Evolutionary conservation across 768 basidiomycete species (phyloP).

Genomic region (Dentipellis fragilis): DNA sequence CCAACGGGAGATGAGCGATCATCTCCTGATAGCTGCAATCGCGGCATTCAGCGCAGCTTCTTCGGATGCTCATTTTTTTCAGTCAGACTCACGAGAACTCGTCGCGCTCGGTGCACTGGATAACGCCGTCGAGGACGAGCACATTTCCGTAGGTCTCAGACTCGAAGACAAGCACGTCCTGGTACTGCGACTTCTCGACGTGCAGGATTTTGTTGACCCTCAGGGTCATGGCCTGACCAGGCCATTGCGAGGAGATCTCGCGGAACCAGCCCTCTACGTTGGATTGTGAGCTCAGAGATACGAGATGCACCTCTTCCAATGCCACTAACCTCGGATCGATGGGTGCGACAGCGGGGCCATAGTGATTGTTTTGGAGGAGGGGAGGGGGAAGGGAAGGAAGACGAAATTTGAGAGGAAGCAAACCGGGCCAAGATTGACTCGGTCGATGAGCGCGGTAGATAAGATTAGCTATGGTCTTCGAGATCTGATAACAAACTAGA

Average conservation of each 20-base stretch:
- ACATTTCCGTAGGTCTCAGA: slow-evolving; percentile 97
- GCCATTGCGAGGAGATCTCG: slow-evolving; percentile 93
- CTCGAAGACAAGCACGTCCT: slow-evolving; percentile 96
- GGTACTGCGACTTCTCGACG: slow-evolving; percentile 85
- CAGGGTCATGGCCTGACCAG: slow-evolving; percentile 94
- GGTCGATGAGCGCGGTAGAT: too few relatives aligned
- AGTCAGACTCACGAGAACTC: slow-evolving; percentile 83
- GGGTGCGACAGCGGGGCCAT: slow-evolving; percentile 31
- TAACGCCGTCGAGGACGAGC: slow-evolving; percentile 86
- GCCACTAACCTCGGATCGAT: slow-evolving; percentile 23
- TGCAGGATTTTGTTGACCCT: slow-evolving; percentile 95
- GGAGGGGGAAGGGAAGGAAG: too few relatives aligned
- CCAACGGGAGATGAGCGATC: slow-evolving; percentile 95
- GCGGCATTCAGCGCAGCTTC: neutral
- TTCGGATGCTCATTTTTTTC: too few relatives aligned
- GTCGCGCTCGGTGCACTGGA: slow-evolving; percentile 96
- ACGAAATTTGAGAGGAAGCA: too few relatives aligned
- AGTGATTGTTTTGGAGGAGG: too few relatives aligned
- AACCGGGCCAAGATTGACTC: too few relatives aligned
- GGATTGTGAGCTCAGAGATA: neutral
- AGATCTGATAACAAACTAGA: too few relatives aligned
- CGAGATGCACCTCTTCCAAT: neutral
- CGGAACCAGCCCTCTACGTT: slow-evolving; percentile 86
- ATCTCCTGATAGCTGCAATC: slow-evolving; percentile 86
- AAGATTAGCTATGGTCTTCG: too few relatives aligned